Conservation (phyloP, 177 flowering plant genomes). For the Vitis hybrid region DNA sequence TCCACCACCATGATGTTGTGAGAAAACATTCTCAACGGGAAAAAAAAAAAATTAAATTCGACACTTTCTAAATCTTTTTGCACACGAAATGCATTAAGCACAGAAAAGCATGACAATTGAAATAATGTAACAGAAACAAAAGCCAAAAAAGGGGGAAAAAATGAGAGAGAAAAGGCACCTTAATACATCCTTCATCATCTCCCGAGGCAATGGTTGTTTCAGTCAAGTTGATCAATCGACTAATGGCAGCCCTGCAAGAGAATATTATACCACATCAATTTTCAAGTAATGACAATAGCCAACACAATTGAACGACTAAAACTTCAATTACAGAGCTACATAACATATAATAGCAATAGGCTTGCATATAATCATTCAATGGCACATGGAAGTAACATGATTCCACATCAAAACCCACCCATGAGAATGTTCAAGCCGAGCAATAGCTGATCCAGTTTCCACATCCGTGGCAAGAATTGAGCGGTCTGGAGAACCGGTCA, state of each 20-base stretch:
- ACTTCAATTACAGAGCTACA: neutral
- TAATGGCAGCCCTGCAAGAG: constrained; percentile 64
- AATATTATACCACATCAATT: neutral
- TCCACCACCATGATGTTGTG: no score
- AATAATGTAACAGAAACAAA: neutral
- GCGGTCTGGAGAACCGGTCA: constrained; percentile 76
- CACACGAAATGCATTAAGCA: neutral
- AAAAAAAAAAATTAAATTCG: no score
- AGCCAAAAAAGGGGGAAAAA: neutral
- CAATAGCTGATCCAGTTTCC: constrained; percentile 70
- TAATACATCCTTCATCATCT: constrained; percentile 86
- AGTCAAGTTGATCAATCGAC: constrained; percentile 65
- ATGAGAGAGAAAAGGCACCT: constrained; percentile 43
- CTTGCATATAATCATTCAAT: neutral
- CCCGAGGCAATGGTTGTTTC: constrained; percentile 91
- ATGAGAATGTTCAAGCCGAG: constrained; percentile 77
- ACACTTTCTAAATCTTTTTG: no score
- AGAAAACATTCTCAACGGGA: no score
- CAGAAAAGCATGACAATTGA: neutral
- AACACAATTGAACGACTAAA: neutral
- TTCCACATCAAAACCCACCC: constrained; percentile 37
- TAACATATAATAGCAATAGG: neutral
- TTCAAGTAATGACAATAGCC: neutral
- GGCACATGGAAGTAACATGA: neutral
- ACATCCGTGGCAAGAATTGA: constrained; percentile 82